A percentile compares a stretch with the other conserved stretches of the same genome.
Conservation (phyloP, 257 asterid genomes). For the Coffea eugenioides region DNA sequence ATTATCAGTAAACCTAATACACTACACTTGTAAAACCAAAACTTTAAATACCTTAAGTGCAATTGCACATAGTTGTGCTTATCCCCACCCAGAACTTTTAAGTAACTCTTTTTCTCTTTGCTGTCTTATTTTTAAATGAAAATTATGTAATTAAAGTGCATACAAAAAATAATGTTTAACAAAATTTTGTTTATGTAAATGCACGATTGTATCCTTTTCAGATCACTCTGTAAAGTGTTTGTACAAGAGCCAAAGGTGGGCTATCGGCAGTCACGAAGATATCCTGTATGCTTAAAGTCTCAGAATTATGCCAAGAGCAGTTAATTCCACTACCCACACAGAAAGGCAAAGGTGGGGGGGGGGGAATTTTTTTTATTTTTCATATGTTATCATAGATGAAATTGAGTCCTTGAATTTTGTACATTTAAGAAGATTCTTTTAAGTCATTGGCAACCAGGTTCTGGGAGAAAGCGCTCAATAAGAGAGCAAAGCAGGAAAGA, state of each 20-base stretch:
- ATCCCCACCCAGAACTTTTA: not conserved
- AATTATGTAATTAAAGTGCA: not conserved
- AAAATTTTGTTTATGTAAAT: too few relatives aligned
- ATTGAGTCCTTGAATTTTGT: not conserved
- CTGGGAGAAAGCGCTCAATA: not conserved
- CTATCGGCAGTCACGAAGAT: not conserved
- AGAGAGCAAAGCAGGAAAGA: constrained; percentile 6
- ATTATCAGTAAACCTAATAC: not conserved
- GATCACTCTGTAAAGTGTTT: not conserved
- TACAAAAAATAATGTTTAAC: too few relatives aligned
- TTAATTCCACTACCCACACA: not conserved
- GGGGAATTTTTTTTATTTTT: not conserved
- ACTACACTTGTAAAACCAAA: not conserved
- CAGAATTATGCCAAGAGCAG: not conserved
- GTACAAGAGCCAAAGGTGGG: not conserved
- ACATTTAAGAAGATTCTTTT: not conserved
- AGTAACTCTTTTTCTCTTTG: not conserved
- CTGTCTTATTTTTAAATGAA: not conserved
- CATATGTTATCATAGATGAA: not conserved
- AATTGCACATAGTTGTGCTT: not conserved
- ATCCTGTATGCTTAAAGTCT: not conserved
- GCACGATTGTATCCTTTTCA: not conserved
- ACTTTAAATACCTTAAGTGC: not conserved
- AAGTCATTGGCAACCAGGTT: constrained; percentile 2
- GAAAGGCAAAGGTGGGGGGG: not conserved